Percentiles rank a stretch among this genome's conserved stretches.
These are phyloP conservation scores for Zasmidium angulare DNA, from an alignment of 2,329 filamentous ascomycete genomes.

Conservation along the genomic window DNA sequence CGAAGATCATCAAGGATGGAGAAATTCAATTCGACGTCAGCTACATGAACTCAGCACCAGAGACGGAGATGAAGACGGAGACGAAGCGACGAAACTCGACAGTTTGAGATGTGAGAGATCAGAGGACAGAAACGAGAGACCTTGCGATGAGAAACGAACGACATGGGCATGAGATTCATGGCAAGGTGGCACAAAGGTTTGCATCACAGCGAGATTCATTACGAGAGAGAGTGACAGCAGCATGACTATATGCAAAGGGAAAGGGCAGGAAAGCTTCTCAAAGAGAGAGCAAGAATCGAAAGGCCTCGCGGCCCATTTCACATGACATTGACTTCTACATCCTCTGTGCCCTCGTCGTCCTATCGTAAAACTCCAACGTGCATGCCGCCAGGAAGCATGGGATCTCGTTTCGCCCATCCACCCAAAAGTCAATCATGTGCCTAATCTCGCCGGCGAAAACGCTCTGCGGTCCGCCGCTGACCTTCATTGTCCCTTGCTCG, in stretches of 20 bases:
- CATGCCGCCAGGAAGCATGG: conserved; percentile 88
- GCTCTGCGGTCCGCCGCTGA: conserved; percentile 83
- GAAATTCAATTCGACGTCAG: conserved; percentile 27
- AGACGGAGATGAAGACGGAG: not conserved
- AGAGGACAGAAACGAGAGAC: too few species aligned
- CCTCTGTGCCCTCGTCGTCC: conserved; percentile 41
- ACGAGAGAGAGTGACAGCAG: not conserved
- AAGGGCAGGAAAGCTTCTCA: too few species aligned
- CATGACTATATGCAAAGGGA: too few species aligned
- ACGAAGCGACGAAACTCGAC: not conserved
- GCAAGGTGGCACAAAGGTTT: too few species aligned
- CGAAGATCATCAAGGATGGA: conserved; percentile 24
- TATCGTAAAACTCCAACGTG: conserved; percentile 91
- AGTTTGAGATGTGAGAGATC: too few species aligned
- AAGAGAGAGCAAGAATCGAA: too few species aligned
- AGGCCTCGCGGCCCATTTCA: too few species aligned
- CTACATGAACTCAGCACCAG: conserved; percentile 5
- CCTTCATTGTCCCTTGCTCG: conserved; percentile 96
- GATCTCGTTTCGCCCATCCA: conserved; percentile 88
- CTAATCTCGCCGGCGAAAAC: conserved; percentile 82
- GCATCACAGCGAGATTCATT: not conserved
- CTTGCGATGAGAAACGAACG: too few species aligned
- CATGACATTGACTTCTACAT: conserved; percentile 10
- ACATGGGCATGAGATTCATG: too few species aligned
- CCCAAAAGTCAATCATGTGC: conserved; percentile 92